Conservation (phyloP, 176 grass and related monocot species). For the Eragrostis curvula region DNA sequence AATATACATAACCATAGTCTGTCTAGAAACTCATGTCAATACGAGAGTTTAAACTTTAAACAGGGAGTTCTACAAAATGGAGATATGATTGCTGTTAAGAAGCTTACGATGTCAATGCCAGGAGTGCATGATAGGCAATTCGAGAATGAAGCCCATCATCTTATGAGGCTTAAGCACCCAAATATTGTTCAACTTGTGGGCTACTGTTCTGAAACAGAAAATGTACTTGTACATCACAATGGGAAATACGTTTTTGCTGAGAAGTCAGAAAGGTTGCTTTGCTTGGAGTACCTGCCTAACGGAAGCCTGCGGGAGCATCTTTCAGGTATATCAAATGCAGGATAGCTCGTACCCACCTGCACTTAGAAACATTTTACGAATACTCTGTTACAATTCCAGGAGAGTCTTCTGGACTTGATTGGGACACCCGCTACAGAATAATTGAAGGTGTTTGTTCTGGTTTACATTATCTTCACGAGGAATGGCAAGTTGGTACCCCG, state of each 20-base stretch:
- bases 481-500: not conserved
- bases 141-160: constrained; percentile 20
- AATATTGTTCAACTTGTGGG: not conserved
- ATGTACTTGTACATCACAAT: not conserved
- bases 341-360: too few relatives aligned
- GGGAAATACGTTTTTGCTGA: constrained; percentile 6
- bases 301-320: constrained; percentile 23
- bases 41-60: too few relatives aligned
- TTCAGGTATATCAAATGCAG: constrained; percentile 47
- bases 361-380: too few relatives aligned
- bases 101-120: not conserved
- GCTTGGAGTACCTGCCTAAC: constrained; percentile 38
- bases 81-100: not conserved
- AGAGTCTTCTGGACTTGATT: constrained; percentile 21
- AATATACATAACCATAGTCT: too few relatives aligned
- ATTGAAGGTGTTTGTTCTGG: not conserved
- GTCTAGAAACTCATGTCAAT: too few relatives aligned
- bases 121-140: not conserved
- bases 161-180: not conserved
- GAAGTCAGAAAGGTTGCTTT: not conserved
- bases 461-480: constrained; percentile 21
- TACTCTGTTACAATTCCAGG: constrained; percentile 21
- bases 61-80: not conserved
- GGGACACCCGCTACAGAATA: not conserved
- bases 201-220: constrained; percentile 21